These are phyloP conservation scores for Paramecium octaurelia DNA, from an alignment of 73 alveolate genomes.

Conservation along the genomic window DNA sequence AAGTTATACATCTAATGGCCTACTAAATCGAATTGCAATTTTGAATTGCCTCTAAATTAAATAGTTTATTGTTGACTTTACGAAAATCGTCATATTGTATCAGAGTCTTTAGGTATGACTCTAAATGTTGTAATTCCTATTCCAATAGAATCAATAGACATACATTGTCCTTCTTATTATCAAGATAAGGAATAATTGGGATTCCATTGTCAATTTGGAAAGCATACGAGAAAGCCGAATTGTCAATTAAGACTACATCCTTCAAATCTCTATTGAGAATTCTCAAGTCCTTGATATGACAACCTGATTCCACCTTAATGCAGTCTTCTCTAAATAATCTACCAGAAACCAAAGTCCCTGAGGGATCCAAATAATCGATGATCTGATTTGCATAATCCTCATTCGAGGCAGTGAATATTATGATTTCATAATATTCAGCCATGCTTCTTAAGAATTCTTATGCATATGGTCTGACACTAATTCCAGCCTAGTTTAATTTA, in stretches of 20 bases:
- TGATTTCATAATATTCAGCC: slow-evolving; percentile 69
- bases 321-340: slow-evolving; percentile 76
- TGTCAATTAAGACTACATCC: slow-evolving; percentile 79
- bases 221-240: slow-evolving; percentile 85
- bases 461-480: slow-evolving; percentile 55
- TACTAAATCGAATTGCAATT: neutral
- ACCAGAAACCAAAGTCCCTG: slow-evolving; percentile 54
- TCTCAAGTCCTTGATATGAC: slow-evolving; percentile 69
- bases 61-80: neutral
- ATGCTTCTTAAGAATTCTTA: neutral
- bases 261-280: slow-evolving; percentile 65
- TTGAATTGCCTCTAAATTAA: neutral
- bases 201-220: slow-evolving; percentile 85
- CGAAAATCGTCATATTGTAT: neutral
- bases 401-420: slow-evolving; percentile 72
- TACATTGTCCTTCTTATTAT: slow-evolving; percentile 77
- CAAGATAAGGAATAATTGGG: slow-evolving; percentile 88
- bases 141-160: no score
- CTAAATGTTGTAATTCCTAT: slow-evolving; percentile 8
- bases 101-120: neutral
- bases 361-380: slow-evolving; percentile 67
- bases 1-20: neutral
- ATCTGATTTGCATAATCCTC: slow-evolving; percentile 69
- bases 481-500: slow-evolving; percentile 43
- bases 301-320: slow-evolving; percentile 61